phyloP scores from a whole-genome alignment of 2,329 filamentous ascomycete species.

The Cladosporium sp. region DNA sequence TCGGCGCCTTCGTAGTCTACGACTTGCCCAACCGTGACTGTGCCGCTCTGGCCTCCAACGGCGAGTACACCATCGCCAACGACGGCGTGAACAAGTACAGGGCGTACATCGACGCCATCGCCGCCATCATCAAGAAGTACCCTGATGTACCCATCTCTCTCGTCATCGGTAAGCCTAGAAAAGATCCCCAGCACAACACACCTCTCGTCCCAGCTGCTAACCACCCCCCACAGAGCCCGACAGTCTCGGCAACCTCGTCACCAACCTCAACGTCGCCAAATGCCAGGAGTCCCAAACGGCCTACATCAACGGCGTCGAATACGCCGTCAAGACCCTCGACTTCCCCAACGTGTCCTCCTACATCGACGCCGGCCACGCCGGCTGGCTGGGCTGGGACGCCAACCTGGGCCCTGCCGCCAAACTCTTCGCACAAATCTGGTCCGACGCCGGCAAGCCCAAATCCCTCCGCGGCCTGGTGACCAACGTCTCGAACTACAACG shows the following conservation, averaged over 20 bases:
- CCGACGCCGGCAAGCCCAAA: slow-evolving; percentile 47
- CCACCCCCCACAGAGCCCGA: slow-evolving; percentile 58
- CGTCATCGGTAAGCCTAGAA: slow-evolving; percentile 46
- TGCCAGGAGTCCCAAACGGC: slow-evolving; percentile 56
- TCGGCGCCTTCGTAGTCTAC: slow-evolving; percentile 61
- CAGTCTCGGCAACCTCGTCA: slow-evolving; percentile 63
- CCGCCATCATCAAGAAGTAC: slow-evolving; percentile 53
- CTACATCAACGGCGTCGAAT: slow-evolving; percentile 58
- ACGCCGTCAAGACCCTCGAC: slow-evolving; percentile 59
- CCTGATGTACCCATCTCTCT: slow-evolving; percentile 54
- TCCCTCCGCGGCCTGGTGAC: slow-evolving; percentile 56
- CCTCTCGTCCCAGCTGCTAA: slow-evolving; percentile 23
- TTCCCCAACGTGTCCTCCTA: slow-evolving; percentile 65
- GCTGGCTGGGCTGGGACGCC: slow-evolving; percentile 65
- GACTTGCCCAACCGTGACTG: slow-evolving; percentile 65
- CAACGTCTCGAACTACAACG: slow-evolving; percentile 62
- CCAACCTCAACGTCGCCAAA: slow-evolving; percentile 56
- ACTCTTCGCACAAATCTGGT: slow-evolving; percentile 51
- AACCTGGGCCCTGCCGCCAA: slow-evolving; percentile 56
- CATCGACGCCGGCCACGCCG: slow-evolving; percentile 63
- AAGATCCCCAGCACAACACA: neutral
- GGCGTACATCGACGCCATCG: slow-evolving; percentile 58
- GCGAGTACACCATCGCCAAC: slow-evolving; percentile 59
- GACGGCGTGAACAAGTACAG: slow-evolving; percentile 54
- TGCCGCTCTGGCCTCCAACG: slow-evolving; percentile 63